Evolutionary conservation across 2,329 filamentous ascomycete genomes (phyloP).

Genomic region (Neoarthrinium moseri): DNA sequence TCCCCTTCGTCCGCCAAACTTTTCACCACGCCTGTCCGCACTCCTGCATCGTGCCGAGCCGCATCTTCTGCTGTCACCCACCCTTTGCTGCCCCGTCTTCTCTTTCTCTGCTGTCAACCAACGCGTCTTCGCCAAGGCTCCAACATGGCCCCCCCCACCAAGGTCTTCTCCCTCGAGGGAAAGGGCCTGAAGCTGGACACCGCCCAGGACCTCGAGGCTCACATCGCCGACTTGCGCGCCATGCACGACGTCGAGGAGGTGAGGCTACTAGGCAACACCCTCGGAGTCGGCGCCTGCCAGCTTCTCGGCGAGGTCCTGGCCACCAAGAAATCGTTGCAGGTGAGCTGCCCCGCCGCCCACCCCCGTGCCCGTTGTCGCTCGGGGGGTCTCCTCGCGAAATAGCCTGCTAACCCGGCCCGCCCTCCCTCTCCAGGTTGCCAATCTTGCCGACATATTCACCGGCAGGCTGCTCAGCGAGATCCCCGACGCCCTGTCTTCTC

Average conservation of each 20-base stretch:
- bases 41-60: constrained; percentile 1
- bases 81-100: not conserved
- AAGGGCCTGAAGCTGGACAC: constrained; percentile 91
- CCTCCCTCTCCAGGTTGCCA: constrained; percentile 59
- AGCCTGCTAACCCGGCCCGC: not conserved
- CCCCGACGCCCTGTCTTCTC: constrained; percentile 79
- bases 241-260: constrained; percentile 81
- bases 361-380: no score
- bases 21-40: not conserved
- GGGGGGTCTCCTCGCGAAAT: no score
- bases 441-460: constrained; percentile 97
- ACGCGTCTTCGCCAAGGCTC: not conserved
- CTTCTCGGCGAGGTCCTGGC: constrained; percentile 79
- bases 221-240: constrained; percentile 73
- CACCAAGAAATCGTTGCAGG: constrained; percentile 79
- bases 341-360: constrained; percentile 36
- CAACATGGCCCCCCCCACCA: constrained; percentile 52
- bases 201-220: constrained; percentile 79
- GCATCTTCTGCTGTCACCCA: not conserved
- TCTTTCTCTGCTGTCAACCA: not conserved
- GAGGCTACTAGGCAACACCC: constrained; percentile 83
- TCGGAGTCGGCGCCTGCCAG: constrained; percentile 85
- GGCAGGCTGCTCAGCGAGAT: constrained; percentile 91
- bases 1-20: not conserved
- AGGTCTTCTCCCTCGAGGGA: constrained; percentile 86